Evolutionary conservation across 352 stramenopile genomes (phyloP).

Genomic region (Pythium biforme): DNA sequence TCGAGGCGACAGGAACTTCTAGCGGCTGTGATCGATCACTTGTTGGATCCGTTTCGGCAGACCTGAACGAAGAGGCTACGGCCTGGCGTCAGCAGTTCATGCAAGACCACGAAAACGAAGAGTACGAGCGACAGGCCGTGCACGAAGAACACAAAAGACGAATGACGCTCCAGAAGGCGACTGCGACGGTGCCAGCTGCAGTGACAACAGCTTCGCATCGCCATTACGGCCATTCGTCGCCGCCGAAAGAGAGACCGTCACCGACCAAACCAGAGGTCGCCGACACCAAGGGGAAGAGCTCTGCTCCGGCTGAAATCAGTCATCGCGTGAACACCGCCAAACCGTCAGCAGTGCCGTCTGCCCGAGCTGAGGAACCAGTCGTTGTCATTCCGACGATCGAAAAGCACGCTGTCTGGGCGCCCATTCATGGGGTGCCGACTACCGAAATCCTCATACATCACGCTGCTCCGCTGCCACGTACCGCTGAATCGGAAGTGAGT

Average conservation of each 20-base stretch:
- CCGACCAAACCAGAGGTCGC: background rate
- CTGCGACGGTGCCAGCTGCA: background rate
- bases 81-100: conserved; percentile 10
- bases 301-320: background rate
- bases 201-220: background rate
- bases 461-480: background rate
- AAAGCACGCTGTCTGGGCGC: background rate
- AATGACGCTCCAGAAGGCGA: conserved; percentile 5
- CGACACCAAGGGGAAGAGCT: background rate
- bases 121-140: conserved; percentile 1
- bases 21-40: background rate
- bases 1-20: conserved; percentile 10
- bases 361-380: background rate
- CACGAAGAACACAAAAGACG: conserved; percentile 23
- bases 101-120: conserved; percentile 17
- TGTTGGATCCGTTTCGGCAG: background rate
- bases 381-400: conserved; percentile 14
- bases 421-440: background rate
- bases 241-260: conserved; percentile 2
- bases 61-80: conserved; percentile 12
- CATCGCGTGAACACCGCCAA: background rate
- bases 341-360: background rate
- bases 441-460: background rate
- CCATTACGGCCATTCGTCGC: background rate
- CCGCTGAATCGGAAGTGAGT: background rate